Evolutionary conservation across 78 protist species (phyloP).

Genomic region (Polysphondylium violaceum): DNA sequence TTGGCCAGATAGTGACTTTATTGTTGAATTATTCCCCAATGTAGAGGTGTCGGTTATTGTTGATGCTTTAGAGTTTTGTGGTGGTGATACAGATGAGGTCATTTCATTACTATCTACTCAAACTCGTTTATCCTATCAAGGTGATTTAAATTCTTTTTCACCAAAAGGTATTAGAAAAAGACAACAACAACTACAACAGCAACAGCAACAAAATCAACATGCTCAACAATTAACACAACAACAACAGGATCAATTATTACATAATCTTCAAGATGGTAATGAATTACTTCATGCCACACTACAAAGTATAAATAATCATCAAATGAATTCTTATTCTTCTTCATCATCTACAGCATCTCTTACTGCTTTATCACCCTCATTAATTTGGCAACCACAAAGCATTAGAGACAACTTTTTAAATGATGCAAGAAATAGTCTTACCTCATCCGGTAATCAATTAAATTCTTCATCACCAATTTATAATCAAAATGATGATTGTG

Average conservation of each 20-base stretch:
- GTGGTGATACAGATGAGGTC: conserved; percentile 55
- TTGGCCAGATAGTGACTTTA: conserved; percentile 33
- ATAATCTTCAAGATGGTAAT: neutral
- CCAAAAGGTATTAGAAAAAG: conserved; percentile 9
- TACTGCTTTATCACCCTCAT: conserved; percentile 23
- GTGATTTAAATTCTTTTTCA: conserved; percentile 36
- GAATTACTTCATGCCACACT: neutral
- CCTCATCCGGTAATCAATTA: too few relatives aligned
- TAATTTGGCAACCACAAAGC: conserved; percentile 40
- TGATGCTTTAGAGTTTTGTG: conserved; percentile 65
- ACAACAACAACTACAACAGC: neutral
- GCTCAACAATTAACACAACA: too few relatives aligned
- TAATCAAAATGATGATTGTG: too few relatives aligned
- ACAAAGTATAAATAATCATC: neutral
- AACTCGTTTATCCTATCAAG: conserved; percentile 42
- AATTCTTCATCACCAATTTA: too few relatives aligned
- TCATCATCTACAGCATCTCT: conserved; percentile 12
- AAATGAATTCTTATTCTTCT: conserved; percentile 9
- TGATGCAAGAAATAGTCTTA: neutral
- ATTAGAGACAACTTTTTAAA: neutral
- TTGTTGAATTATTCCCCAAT: conserved; percentile 23
- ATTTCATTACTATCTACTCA: conserved; percentile 29
- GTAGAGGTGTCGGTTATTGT: conserved; percentile 50
- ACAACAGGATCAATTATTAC: neutral
- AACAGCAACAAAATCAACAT: conserved; percentile 22